Percentiles rank a stretch among this genome's conserved stretches.
Evolutionary conservation across 148 eudicot genomes (phyloP).

Genomic region (Chenopodium quinoa): DNA sequence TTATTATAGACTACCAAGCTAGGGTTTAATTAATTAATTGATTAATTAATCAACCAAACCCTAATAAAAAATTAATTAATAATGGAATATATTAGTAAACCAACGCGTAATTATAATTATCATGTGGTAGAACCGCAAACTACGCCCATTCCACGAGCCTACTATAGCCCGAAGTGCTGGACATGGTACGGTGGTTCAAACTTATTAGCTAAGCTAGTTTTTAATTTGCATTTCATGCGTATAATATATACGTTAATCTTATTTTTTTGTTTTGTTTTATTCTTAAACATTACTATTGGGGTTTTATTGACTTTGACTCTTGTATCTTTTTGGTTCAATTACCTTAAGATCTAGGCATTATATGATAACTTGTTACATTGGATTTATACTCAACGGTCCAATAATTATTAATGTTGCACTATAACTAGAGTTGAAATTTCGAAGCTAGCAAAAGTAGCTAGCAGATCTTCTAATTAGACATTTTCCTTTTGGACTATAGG

Average conservation of each 20-base stretch:
- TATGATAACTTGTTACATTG: background rate
- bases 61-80: background rate
- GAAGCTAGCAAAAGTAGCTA: background rate
- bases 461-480: too few species aligned
- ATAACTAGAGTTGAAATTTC: background rate
- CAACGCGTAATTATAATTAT: background rate
- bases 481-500: too few species aligned
- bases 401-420: too few species aligned
- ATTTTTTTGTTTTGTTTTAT: background rate
- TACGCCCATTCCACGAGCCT: slow-evolving; percentile 28
- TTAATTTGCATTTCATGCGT: background rate
- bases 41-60: too few species aligned
- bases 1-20: background rate
- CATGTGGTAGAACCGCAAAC: slow-evolving; percentile 31
- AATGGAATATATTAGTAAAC: background rate
- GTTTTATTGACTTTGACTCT: background rate
- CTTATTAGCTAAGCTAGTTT: background rate
- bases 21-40: background rate
- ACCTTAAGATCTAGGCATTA: slow-evolving; percentile 1
- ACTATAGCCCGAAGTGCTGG: slow-evolving; percentile 2
- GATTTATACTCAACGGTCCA: background rate
- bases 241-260: background rate
- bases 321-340: background rate
- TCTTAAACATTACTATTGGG: background rate
- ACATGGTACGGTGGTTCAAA: background rate